These are phyloP conservation scores for Macadamia integrifolia DNA, from an alignment of 164 flowering plant genomes.

Conservation along the genomic window DNA sequence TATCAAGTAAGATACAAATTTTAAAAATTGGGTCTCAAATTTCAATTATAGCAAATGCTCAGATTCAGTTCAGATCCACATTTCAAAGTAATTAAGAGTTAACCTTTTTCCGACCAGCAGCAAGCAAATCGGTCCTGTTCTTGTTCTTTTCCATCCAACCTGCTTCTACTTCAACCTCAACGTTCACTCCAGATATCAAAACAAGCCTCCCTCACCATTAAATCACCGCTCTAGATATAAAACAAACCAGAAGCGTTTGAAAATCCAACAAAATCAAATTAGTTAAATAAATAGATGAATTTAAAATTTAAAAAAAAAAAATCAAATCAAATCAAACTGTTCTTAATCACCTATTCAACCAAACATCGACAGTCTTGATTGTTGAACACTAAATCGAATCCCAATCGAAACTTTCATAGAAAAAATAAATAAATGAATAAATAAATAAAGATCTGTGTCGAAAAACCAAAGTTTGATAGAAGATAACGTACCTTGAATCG, in stretches of 20 bases:
- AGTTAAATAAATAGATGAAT: background rate
- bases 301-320: background rate
- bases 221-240: constrained; percentile 7
- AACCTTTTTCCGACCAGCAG: constrained; percentile 87
- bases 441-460: background rate
- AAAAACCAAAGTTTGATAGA: background rate
- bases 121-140: constrained; percentile 78
- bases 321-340: background rate
- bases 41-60: background rate
- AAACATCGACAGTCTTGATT: background rate
- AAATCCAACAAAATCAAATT: background rate
- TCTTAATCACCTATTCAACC: background rate
- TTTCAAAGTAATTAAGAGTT: background rate
- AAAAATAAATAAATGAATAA: background rate
- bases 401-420: background rate
- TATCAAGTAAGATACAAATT: background rate
- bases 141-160: constrained; percentile 78
- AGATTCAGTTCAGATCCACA: background rate
- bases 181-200: constrained; percentile 14
- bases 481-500: background rate
- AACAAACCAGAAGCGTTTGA: background rate
- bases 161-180: constrained; percentile 15
- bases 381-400: background rate
- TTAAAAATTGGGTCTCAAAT: background rate
- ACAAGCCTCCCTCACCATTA: constrained; percentile 19